Base-by-base conservation (phyloP, 2,329 filamentous ascomycete species). In the Aspergillus awamori region DNA sequence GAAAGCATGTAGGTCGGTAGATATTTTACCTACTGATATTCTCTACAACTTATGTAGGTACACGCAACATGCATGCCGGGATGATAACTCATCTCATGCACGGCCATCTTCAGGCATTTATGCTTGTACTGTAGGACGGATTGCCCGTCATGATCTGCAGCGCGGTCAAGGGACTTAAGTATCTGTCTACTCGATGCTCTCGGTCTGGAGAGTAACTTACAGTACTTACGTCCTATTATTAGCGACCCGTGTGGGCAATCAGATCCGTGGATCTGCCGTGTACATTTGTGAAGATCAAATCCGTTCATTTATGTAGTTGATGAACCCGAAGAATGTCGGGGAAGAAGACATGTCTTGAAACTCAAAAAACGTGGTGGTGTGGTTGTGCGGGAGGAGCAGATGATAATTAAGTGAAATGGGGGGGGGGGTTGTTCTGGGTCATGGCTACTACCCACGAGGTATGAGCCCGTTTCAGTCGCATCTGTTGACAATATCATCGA, bases 61-160 rank as follows among this genome's bases (percentile, higher is more conserved):
- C 61, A 57, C 52, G 54, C 47, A 59, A 51, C 56, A 53, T 61
- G 59, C 62, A 63, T 61, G 53, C 22, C 48, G 39, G 39, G 22
- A n/a, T 17, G 24, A 45, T 43, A 36, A 26, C 28, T 24, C 33
- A 39, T 49, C 36, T 24, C 36, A 54, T 13, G 36, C 39, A 28
- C 24, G 38, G 24, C 53, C 36, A 15, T 30, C 38, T 41, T 28
- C 36, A 55, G 28, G 38, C 53, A 53, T 45, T 22, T n/a, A 15
- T 43, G 53, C 28, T 30, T 11, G 24, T 41, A 6, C 43, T 30
- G 24, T 41, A 8, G 38, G 30, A 38, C 28, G 10, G 10, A 30
- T 26, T 45, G 51, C n/a, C 36, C 53, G 53, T 45, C 53, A 28
- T 43, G 38, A 55, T 55, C 53, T 33, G 53, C 53, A 33, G 39